A percentile compares a stretch with the other conserved stretches of the same genome.
phyloP scores from a whole-genome alignment of 495 filamentous ascomycete species.

The Aspergillus funiculosus region DNA sequence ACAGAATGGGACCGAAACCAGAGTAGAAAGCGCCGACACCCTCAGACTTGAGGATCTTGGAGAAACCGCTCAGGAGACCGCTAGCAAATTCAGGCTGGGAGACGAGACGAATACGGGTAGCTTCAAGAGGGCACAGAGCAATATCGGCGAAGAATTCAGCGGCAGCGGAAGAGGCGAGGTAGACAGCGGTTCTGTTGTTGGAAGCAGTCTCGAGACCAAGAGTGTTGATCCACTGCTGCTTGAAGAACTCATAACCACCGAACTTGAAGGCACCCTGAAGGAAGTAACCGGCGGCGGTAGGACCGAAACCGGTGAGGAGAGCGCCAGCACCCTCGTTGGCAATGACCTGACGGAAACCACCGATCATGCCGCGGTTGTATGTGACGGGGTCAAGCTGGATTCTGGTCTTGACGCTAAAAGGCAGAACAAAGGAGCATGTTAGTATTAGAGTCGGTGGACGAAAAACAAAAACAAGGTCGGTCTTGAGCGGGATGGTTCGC shows the following conservation, averaged over 20 bases:
- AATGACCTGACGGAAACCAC: slow-evolving; percentile 80
- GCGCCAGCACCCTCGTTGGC: slow-evolving; percentile 80
- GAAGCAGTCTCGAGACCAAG: slow-evolving; percentile 73
- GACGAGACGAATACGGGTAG: slow-evolving; percentile 91
- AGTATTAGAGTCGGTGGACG: slow-evolving; percentile 7
- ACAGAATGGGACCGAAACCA: slow-evolving; percentile 86
- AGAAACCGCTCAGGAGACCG: slow-evolving; percentile 75
- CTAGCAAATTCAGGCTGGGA: slow-evolving; percentile 81
- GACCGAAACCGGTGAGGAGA: slow-evolving; percentile 80
- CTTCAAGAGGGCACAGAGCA: slow-evolving; percentile 89
- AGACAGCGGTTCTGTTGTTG: slow-evolving; percentile 83
- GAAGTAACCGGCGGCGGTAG: slow-evolving; percentile 88
- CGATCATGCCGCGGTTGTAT: slow-evolving; percentile 87
- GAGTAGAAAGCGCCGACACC: slow-evolving; percentile 90
- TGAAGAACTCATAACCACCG: slow-evolving; percentile 93
- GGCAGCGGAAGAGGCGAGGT: slow-evolving; percentile 74
- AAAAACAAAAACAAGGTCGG: neutral
- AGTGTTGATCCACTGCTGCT: slow-evolving; percentile 82
- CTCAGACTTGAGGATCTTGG: slow-evolving; percentile 79
- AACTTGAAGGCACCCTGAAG: slow-evolving; percentile 94
- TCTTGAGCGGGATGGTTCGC: slow-evolving; percentile 12
- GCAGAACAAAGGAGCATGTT: slow-evolving; percentile 25
- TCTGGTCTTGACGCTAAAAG: slow-evolving; percentile 82
- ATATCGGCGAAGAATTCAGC: slow-evolving; percentile 95
- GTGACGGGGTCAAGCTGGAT: slow-evolving; percentile 88